Evolutionary conservation across 1,284 basidiomycete genomes (phyloP).

Genomic region (Trichosporon inkin): DNA sequence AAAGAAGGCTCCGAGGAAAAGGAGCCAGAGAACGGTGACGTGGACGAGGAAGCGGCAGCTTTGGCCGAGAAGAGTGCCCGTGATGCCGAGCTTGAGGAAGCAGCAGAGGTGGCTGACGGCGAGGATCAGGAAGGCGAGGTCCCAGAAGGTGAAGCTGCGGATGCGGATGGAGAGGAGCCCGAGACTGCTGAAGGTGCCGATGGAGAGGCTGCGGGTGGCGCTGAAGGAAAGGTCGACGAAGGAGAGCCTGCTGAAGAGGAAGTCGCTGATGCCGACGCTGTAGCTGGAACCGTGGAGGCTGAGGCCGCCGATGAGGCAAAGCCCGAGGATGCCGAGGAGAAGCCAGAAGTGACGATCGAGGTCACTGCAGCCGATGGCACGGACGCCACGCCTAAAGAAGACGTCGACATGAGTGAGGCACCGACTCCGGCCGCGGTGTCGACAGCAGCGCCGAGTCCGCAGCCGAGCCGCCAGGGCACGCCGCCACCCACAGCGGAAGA

Average conservation of each 20-base stretch:
- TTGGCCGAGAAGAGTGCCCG: background rate
- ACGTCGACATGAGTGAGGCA: conserved; percentile 23
- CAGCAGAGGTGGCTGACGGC: conserved; percentile 4
- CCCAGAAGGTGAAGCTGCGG: background rate
- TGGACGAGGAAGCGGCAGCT: conserved; percentile 10
- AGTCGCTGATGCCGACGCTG: background rate
- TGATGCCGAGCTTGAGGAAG: conserved; percentile 16
- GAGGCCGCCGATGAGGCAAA: background rate
- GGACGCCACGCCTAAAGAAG: background rate
- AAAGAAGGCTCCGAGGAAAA: conserved; percentile 2
- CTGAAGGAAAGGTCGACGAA: background rate
- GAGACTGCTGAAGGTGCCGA: conserved; percentile 2
- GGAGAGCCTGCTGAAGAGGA: background rate
- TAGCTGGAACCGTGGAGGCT: background rate
- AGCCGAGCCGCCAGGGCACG: conserved; percentile 12
- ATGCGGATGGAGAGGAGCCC: background rate
- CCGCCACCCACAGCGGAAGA: background rate
- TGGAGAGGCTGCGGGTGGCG: background rate
- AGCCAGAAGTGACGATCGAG: background rate
- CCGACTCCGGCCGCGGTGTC: background rate
- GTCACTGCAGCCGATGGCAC: background rate
- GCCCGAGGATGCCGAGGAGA: background rate
- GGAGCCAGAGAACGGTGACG: conserved; percentile 5
- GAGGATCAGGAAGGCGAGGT: conserved; percentile 39
- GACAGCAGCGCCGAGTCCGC: conserved; percentile 6